phyloP scores from a whole-genome alignment of 768 basidiomycete species.

The Lyophyllum decastes region DNA sequence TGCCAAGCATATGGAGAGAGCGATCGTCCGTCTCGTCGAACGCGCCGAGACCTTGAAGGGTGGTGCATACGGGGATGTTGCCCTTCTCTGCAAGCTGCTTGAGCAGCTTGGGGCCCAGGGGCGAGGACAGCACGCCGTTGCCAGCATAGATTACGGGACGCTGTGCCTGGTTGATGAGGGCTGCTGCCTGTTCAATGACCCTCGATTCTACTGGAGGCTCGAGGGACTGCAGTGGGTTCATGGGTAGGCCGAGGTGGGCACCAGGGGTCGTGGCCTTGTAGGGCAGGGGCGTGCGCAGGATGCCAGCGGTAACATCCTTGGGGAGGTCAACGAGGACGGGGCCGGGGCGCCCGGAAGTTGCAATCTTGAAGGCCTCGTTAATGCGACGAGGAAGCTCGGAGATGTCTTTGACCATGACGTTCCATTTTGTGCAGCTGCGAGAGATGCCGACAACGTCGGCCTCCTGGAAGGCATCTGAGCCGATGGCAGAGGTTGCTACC shows the following conservation, averaged over 20 bases:
- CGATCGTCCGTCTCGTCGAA: constrained; percentile 89
- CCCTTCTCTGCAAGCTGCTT: constrained; percentile 76
- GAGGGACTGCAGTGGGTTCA: constrained; percentile 64
- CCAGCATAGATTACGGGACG: constrained; percentile 93
- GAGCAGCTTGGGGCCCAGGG: constrained; percentile 81
- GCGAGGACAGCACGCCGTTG: constrained; percentile 82
- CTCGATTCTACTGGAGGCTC: constrained; percentile 62
- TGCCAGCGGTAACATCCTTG: constrained; percentile 96
- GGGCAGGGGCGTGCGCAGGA: constrained; percentile 82
- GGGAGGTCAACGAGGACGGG: constrained; percentile 98
- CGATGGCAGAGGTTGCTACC: constrained; percentile 98
- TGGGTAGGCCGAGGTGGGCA: constrained; percentile 66
- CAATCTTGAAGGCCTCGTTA: constrained; percentile 99
- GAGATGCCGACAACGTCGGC: constrained; percentile 97
- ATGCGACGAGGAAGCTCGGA: constrained; percentile 92
- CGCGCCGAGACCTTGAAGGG: constrained; percentile 92
- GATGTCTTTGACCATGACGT: constrained; percentile 99
- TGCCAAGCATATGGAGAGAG: constrained; percentile 96
- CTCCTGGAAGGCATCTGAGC: constrained; percentile 99
- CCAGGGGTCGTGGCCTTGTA: constrained; percentile 88
- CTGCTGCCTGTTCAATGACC: constrained; percentile 81
- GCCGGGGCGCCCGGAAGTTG: constrained; percentile 94
- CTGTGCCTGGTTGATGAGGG: constrained; percentile 89
- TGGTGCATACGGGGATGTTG: constrained; percentile 97
- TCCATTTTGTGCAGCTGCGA: constrained; percentile 98